Base-by-base conservation (phyloP, 306 rosid genomes). In the Rosa multiflora region DNA sequence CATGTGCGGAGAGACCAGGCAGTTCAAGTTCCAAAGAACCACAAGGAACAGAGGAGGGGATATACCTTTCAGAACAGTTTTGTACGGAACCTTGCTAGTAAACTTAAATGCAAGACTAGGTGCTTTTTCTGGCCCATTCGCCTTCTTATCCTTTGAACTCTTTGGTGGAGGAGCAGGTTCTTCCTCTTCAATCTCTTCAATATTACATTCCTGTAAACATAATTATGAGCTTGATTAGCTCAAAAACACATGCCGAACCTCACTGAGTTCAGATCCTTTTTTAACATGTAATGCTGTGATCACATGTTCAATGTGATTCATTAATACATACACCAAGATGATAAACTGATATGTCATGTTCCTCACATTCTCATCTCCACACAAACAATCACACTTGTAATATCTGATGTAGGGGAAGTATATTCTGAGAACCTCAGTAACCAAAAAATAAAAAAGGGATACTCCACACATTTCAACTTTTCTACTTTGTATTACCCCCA, bases 81-180 rank as follows among this genome's bases (percentile, higher is more conserved):
- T 95, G 78, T 95, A 95, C 12, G 99, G 90, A 84, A 95, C 88
- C 86, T 92, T 92, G 86, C 86, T 87, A 53, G 96, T 91, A 67
- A 95, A 88, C 84, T 92, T 95, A 69, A 95, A 95, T n/a, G 88
- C 88, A 83, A 92, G 94, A 82, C 66, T 91, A 68, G 85, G 29
- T 81, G 85, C 88, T 85, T 92, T 94, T 76, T 86, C 97, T 35
- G 95, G 91, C 47, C 89, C 97, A 53, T 90, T 92, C 18, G 94
- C 88, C 81, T 95, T 95, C 87, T 91, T 95, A 83, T 91, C 97
- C 87, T 95, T 95, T 10, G 97, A 89, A 86, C 92, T 89, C 84
- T 94, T 92, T 44, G 92, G 48, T 71, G 97, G 87, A 61, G 91
- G 83, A 62, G 94, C 85, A 71, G 87, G 83, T 74, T 90, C 97